Conservation (phyloP, 2,329 filamentous ascomycete species). For the Madurella fahalii region DNA sequence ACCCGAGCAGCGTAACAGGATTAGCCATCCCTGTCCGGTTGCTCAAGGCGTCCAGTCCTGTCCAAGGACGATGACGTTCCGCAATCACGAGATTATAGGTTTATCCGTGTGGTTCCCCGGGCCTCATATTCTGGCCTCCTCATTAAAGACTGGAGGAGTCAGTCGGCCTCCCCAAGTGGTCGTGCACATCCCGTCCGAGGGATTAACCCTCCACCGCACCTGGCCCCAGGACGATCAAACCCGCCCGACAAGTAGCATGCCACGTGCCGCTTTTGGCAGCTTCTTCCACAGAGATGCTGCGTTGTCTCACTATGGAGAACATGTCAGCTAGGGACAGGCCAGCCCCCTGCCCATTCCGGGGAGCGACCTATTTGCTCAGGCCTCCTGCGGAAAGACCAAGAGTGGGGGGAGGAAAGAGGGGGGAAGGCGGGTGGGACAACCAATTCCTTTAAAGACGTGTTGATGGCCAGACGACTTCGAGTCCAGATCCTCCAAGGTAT, state of each 20-base stretch:
- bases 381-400: neutral
- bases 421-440: neutral
- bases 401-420: neutral
- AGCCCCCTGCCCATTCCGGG: constrained; percentile 1
- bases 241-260: constrained; percentile 15
- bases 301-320: constrained; percentile 12
- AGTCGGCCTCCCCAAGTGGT: constrained; percentile 12
- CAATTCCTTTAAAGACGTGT: constrained; percentile 12
- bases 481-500: neutral
- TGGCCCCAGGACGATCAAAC: constrained; percentile 21
- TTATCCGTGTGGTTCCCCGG: constrained; percentile 22
- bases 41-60: constrained; percentile 18
- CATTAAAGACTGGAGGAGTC: constrained; percentile 5
- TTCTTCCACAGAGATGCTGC: constrained; percentile 12
- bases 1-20: constrained; percentile 22
- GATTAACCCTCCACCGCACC: constrained; percentile 5
- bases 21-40: constrained; percentile 19
- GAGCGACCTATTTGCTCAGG: constrained; percentile 1
- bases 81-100: constrained; percentile 21
- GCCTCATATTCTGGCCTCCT: constrained; percentile 19
- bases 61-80: constrained; percentile 22
- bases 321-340: constrained; percentile 12
- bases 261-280: constrained; percentile 22
- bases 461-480: constrained; percentile 4
- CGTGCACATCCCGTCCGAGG: neutral